phyloP scores from a whole-genome alignment of 768 basidiomycete species.

The Coprinopsis strossmayeri region DNA sequence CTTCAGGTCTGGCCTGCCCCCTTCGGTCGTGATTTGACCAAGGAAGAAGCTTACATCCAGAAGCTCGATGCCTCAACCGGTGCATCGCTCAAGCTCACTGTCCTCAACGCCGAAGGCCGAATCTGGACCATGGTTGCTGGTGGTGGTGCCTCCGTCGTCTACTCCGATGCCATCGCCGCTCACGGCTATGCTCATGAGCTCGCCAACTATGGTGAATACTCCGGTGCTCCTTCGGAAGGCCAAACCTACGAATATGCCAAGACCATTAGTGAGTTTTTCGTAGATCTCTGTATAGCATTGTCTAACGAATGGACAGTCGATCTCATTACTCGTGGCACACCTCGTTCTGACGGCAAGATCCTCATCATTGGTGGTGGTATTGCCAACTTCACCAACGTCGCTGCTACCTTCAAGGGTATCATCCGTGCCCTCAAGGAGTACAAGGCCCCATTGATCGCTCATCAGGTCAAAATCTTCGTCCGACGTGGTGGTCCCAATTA shows the following conservation, averaged over 20 bases:
- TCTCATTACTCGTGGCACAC: constrained; percentile 86
- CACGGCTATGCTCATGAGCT: constrained; percentile 96
- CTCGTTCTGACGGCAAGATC: constrained; percentile 86
- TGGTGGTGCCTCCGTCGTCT: constrained; percentile 72
- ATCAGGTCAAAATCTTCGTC: constrained; percentile 92
- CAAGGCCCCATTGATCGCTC: constrained; percentile 76
- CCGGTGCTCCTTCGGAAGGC: constrained; percentile 94
- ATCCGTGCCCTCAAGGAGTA: constrained; percentile 94
- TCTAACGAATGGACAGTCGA: constrained; percentile 49
- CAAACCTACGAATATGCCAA: constrained; percentile 99
- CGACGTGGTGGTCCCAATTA: constrained; percentile 99
- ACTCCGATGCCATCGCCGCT: constrained; percentile 79
- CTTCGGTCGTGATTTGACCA: constrained; percentile 95
- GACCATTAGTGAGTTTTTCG: constrained; percentile 70
- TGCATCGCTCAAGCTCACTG: constrained; percentile 96
- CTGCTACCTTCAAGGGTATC: constrained; percentile 99
- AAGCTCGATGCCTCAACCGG: constrained; percentile 96
- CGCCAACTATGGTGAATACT: constrained; percentile 99
- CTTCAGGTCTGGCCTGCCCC: constrained; percentile 78
- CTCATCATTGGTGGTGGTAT: constrained; percentile 99
- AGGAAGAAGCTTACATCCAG: constrained; percentile 99
- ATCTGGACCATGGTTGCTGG: constrained; percentile 99
- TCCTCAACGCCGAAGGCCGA: constrained; percentile 89
- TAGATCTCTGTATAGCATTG: not conserved
- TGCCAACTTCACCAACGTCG: constrained; percentile 99